Evolutionary conservation across 2,329 filamentous ascomycete species (phyloP), one percentile per base, ranked within the genome.

Genomic region (Aspergillus tubingensis): DNA sequence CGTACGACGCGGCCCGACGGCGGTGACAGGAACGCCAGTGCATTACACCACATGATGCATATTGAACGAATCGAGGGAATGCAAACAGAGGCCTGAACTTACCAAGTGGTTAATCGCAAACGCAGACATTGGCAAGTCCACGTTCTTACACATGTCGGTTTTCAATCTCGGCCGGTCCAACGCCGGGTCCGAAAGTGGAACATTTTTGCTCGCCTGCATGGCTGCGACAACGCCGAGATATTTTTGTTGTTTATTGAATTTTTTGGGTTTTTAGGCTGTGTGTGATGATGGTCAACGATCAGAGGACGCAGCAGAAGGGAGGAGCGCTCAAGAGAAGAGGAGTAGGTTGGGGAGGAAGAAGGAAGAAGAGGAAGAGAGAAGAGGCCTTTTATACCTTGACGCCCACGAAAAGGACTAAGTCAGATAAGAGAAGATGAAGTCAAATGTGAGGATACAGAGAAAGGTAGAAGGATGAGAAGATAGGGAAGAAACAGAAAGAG

Each of bases 101-200:
- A 71, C 70, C 62, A 65, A 15, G 38, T 69, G 60, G 32, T 71
- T 66, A 7, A 71, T 38, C 1, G 58, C 44, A 57, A 63, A 72
- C 11, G 69, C 69, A 0, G 58, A 61, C 38, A 64, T 23, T 1
- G 69, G 68, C 48, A 72, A 47, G 48, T 72, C 70, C 2, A 72
- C 43, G 32, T 71, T 70, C 17, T 51, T 58, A 25, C 67, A 71
- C 55, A 62, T 65, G 32, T 71, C 69, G 0, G 68, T 70, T 3
- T 36, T 21, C 5, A 66, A 50, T 21, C 51, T 60, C 4, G 65
- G 65, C 21, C 50, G 43, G 17, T 70, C 69, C 59, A 67, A 59
- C n/a, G 70, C 65, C 11, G 65, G 70, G 44, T 71, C 70, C 0
- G 59, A 57, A 5, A 58, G 23, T 19, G 36, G 43, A 2, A 19